Evolutionary conservation across 345 rosid genomes (phyloP).

Genomic region (Sisymbrium irio): DNA sequence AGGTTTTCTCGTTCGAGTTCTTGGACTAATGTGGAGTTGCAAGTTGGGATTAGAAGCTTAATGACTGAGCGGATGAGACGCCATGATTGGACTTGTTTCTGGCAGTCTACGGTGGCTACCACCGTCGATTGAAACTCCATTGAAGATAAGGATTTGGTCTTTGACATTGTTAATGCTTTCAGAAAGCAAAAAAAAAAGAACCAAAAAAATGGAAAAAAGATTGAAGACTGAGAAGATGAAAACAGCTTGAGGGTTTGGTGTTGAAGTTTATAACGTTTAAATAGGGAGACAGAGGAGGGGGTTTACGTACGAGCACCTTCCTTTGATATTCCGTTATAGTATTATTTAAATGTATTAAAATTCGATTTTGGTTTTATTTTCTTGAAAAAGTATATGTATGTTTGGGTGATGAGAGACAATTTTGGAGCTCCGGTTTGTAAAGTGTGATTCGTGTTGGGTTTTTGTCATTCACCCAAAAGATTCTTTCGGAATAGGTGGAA

Average conservation of each 20-base stretch:
- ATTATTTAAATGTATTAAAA: background rate
- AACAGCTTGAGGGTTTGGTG: conserved; percentile 29
- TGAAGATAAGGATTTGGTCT: conserved; percentile 37
- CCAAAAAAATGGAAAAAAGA: background rate
- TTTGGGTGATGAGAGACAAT: conserved; percentile 34
- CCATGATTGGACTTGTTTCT: conserved; percentile 82
- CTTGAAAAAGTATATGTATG: conserved; percentile 12
- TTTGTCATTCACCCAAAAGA: conserved; percentile 33
- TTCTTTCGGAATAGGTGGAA: conserved; percentile 38
- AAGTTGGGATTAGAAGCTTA: conserved; percentile 58
- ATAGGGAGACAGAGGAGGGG: conserved; percentile 23
- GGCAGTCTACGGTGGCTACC: conserved; percentile 65
- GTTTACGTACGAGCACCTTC: conserved; percentile 13
- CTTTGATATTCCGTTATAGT: background rate
- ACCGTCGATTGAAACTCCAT: conserved; percentile 34
- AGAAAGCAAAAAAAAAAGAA: background rate
- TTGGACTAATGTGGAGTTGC: conserved; percentile 43
- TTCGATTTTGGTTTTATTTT: conserved; percentile 12
- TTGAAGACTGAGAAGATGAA: background rate
- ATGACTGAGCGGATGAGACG: conserved; percentile 56
- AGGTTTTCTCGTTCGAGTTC: conserved; percentile 30
- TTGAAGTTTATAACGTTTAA: conserved; percentile 19
- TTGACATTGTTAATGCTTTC: conserved; percentile 37
- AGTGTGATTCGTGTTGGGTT: conserved; percentile 36
- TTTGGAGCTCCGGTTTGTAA: conserved; percentile 33